Evolutionary conservation across 352 stramenopile species (phyloP), one percentile per base, ranked within the genome.

Genomic region (Blastocystis sp.): DNA sequence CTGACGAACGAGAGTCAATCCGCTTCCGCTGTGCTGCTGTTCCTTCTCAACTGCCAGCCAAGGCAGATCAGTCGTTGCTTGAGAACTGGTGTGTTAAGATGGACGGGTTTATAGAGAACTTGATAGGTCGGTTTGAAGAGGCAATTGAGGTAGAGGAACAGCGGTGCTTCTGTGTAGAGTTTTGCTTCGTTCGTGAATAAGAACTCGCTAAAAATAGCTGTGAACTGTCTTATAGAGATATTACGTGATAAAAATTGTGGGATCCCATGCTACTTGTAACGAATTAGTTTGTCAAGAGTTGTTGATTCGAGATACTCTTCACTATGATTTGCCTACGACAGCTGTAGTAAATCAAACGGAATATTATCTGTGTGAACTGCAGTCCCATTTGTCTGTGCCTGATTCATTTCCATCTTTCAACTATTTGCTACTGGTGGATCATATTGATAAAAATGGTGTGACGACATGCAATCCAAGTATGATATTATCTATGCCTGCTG

Each of bases 151-250:
- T 84, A 23, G 50, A 3, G 23, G 3, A 34, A 5, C 3, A 11
- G 18, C n/a, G 20, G 23, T 34, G 8, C 0, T 20, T 66, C 20
- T 53, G 13, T 13, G 18, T 68, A 84, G 73, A 34, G 20, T 29
- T 47, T 84, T 34, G 8, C 68, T 13, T 18, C 53, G 9, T 37
- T 26, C 11, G 73, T 34, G 11, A 84, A 84, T 68, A 8, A 84
- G 20, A 47, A 34, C 56, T 37, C 20, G 20, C 50, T 84, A 13
- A 34, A 64, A 34, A 41, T 45, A 11, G 73, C 73, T 13, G 53
- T 84, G 45, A 84, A 84, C 56, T 66, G 47, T 45, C n/a, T 69
- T 29, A 34, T 84, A 55, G 73, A 84, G 73, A 41, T 66, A 18
- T 3, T 23, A 5, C 26, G 53, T 18, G 53, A 84, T 43, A 2